Conservation (phyloP, 1,284 basidiomycete genomes). For the Dichomitus squalens region DNA sequence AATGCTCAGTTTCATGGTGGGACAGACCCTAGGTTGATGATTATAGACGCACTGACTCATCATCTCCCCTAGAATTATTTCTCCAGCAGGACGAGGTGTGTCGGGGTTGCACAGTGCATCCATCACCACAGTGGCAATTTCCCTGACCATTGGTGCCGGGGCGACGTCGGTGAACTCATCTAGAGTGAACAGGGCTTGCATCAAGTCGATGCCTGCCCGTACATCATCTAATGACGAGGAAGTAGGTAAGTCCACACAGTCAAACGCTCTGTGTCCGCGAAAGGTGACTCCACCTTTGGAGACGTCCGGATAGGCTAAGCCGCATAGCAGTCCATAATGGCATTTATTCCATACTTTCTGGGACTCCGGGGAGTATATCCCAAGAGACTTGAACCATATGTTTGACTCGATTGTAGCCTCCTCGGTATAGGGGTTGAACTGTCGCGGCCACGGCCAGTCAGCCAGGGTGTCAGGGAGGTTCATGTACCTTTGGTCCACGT, state of each 20-base stretch:
- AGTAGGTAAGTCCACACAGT: too few relatives aligned
- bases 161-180: slow-evolving; percentile 45
- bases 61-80: background rate
- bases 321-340: slow-evolving; percentile 33
- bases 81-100: slow-evolving; percentile 1
- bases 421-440: slow-evolving; percentile 25
- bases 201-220: slow-evolving; percentile 39
- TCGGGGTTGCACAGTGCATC: slow-evolving; percentile 2
- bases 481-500: background rate
- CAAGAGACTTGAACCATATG: slow-evolving; percentile 36
- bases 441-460: slow-evolving; percentile 21
- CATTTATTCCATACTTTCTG: slow-evolving; percentile 37
- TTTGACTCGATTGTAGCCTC: slow-evolving; percentile 31
- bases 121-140: slow-evolving; percentile 9
- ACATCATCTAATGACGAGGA: slow-evolving; percentile 10
- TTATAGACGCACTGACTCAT: background rate
- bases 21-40: too few relatives aligned
- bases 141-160: slow-evolving; percentile 24
- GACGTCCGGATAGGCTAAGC: slow-evolving; percentile 26
- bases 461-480: slow-evolving; percentile 19
- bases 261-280: slow-evolving; percentile 7
- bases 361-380: slow-evolving; percentile 29
- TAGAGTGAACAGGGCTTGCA: slow-evolving; percentile 44
- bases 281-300: slow-evolving; percentile 21
- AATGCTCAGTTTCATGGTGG: too few relatives aligned